Percentiles rank a stretch among this genome's conserved stretches.
Evolutionary conservation across 257 asterid genomes (phyloP).

Genomic region (Fraxinus quadrangulata): DNA sequence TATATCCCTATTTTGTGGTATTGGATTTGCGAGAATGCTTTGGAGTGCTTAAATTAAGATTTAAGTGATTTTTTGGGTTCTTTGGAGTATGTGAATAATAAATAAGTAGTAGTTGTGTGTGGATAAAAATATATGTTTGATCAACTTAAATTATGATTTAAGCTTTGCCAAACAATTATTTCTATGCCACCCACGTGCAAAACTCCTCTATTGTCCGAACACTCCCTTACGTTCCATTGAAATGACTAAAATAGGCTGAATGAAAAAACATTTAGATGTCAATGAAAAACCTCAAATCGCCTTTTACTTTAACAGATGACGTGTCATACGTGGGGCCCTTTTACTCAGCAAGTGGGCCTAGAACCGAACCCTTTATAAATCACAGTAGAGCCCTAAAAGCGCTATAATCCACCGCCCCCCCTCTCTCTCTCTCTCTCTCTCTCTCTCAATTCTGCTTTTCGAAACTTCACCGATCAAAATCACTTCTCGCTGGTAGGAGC

Average conservation of each 20-base stretch:
- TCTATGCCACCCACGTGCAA: too few species aligned
- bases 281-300: neutral
- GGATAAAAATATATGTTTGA: too few species aligned
- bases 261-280: neutral
- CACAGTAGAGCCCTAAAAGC: neutral
- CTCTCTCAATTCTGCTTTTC: neutral
- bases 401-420: neutral
- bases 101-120: too few species aligned
- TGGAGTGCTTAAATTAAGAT: too few species aligned
- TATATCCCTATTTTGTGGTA: too few species aligned
- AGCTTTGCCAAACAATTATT: too few species aligned
- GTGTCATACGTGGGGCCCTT: neutral
- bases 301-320: neutral
- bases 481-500: neutral
- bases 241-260: neutral
- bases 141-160: too few species aligned
- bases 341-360: neutral
- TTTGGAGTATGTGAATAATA: too few species aligned
- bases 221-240: too few species aligned
- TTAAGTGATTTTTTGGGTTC: too few species aligned
- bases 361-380: neutral
- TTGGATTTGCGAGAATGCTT: too few species aligned
- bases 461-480: neutral
- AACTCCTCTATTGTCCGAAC: too few species aligned
- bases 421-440: neutral